A percentile compares a stretch with the other conserved stretches of the same genome.
These are phyloP conservation scores for Theobroma grandiflorum DNA, from an alignment of 441 rosid genomes.

Conservation along the genomic window DNA sequence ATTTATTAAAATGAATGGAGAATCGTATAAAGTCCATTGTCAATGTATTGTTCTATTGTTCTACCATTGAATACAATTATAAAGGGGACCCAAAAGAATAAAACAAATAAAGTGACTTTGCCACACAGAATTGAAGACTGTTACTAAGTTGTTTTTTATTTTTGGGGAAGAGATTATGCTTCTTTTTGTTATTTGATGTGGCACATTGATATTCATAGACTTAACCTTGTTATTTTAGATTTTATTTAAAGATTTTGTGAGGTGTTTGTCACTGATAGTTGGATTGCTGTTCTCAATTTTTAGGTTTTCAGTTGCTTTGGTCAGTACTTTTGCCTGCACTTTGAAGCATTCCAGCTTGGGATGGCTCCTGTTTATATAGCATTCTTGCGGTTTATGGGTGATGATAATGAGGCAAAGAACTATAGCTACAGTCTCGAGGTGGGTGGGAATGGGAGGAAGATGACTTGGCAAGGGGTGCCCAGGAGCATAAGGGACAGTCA, in stretches of 20 bases:
- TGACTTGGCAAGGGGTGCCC: constrained; percentile 82
- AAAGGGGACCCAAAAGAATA: no score
- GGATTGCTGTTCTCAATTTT: background rate
- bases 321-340: constrained; percentile 73
- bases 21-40: background rate
- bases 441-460: constrained; percentile 77
- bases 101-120: background rate
- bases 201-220: background rate
- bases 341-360: constrained; percentile 81
- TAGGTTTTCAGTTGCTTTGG: constrained; percentile 85
- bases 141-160: constrained; percentile 9
- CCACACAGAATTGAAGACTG: background rate
- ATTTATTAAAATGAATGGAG: background rate
- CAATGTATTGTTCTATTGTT: background rate
- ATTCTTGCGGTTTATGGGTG: constrained; percentile 78
- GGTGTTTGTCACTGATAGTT: background rate
- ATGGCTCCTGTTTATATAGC: constrained; percentile 79
- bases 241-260: background rate
- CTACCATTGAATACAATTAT: background rate
- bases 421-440: constrained; percentile 82
- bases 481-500: constrained; percentile 82
- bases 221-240: background rate
- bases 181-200: background rate
- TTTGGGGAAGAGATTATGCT: no score
- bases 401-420: constrained; percentile 70